These are phyloP conservation scores for Arabidopsis arenosa DNA, from an alignment of 345 rosid genomes.

Conservation along the genomic window DNA sequence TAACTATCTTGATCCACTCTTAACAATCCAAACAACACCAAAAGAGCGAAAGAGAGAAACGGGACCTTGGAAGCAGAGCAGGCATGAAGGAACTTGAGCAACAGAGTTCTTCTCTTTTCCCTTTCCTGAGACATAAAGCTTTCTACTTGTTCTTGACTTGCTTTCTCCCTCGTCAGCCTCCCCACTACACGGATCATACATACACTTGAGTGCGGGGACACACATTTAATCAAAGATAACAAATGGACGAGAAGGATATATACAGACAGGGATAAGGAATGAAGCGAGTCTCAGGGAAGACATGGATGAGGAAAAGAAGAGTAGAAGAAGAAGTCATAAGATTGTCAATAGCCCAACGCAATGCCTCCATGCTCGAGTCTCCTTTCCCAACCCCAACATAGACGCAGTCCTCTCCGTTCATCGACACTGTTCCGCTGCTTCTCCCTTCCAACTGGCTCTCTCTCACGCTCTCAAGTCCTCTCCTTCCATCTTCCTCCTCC, in stretches of 20 bases:
- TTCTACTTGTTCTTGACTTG: slow-evolving; percentile 65
- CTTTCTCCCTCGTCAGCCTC: slow-evolving; percentile 62
- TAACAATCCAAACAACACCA: slow-evolving; percentile 15
- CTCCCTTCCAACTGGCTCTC: slow-evolving; percentile 48
- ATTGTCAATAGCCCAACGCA: slow-evolving; percentile 70
- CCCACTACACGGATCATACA: slow-evolving; percentile 58
- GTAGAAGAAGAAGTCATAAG: slow-evolving; percentile 48
- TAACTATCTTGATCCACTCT: slow-evolving; percentile 16
- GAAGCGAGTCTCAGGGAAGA: slow-evolving; percentile 64
- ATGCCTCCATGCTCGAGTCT: slow-evolving; percentile 78
- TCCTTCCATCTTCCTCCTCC: slow-evolving; percentile 28
- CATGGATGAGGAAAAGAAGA: slow-evolving; percentile 59
- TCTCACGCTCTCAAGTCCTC: slow-evolving; percentile 40
- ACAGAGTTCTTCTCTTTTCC: slow-evolving; percentile 62
- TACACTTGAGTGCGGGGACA: slow-evolving; percentile 24
- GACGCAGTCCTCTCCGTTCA: slow-evolving; percentile 58
- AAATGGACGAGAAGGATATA: background rate
- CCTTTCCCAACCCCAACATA: slow-evolving; percentile 83
- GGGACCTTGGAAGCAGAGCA: slow-evolving; percentile 67
- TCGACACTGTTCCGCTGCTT: slow-evolving; percentile 53
- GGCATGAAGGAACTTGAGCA: slow-evolving; percentile 54
- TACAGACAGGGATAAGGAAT: slow-evolving; percentile 74
- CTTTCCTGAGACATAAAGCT: slow-evolving; percentile 64
- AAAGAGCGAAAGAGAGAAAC: slow-evolving; percentile 9
- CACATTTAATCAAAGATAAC: slow-evolving; percentile 1